Evolutionary conservation across 2,329 filamentous ascomycete species (phyloP), one percentile per base, ranked within the genome.

Genomic region (Fusarium scirpi): DNA sequence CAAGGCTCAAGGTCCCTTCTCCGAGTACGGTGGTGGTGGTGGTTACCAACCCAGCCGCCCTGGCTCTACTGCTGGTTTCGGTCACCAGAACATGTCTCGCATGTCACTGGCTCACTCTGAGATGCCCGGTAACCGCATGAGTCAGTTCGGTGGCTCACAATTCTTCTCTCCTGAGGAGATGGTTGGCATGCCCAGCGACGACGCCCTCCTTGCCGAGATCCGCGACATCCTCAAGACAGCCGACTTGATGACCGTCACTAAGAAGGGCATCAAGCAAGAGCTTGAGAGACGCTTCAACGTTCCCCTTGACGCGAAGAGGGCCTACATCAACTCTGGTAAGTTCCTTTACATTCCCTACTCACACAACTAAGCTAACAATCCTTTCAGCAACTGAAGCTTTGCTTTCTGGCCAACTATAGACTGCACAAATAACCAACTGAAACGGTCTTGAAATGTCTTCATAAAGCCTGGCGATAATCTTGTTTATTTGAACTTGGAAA

Each of bases 241-340:
- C 3, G 96, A 99, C 82, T 83, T 99, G 77, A 99, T 99, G 96
- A 94, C 89, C 7, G 93, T 99, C 45, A 99, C 96, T 72, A 99
- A 99, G 90, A 99, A 99, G 89, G 94, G 92, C 75, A 92, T 99
- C 82, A 98, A 98, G 87, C 83, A 89, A 73, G 96, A 99, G 84
- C 84, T 99, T 62, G 96, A 99, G 86, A 89, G 90, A 76, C 89
- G 94, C 68, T 99, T 99, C 77, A 93, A 92, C 67, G 90, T 97
- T 69, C 89, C 90, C 63, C 87, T 99, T 63, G 94, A 98, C 79
- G 85, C 90, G 57, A 97, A 93, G 87, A 91, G 94, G 81, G 90
- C 93, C 62, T 99, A 98, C 81, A 98, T 99, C 79, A 94, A 94
- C 80, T 94, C 91, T 83, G 92, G 92, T 95, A 90, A 88, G 49